Conservation (phyloP, 805 yeast species). For the Cyberlindnera americana region DNA sequence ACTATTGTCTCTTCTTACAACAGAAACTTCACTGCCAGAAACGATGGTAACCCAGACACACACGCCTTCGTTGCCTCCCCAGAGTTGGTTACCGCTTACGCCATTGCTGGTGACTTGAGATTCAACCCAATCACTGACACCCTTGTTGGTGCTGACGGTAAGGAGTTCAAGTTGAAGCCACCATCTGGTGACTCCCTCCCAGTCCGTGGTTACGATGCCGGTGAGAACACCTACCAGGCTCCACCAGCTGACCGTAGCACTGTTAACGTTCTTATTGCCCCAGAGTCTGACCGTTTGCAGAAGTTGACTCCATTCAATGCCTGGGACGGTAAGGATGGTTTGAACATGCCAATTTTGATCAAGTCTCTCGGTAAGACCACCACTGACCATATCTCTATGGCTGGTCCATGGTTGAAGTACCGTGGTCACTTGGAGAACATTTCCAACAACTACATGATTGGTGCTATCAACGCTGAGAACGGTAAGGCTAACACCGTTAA, state of each 20-base stretch:
- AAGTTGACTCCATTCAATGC: constrained; percentile 87
- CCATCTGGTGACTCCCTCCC: constrained; percentile 94
- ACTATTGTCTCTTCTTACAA: constrained; percentile 96
- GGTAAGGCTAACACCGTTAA: constrained; percentile 88
- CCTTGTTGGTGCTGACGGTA: constrained; percentile 83
- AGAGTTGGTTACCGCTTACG: constrained; percentile 92
- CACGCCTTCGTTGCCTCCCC: constrained; percentile 98
- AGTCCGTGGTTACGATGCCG: constrained; percentile 82
- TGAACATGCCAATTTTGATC: constrained; percentile 86
- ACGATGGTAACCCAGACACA: constrained; percentile 96
- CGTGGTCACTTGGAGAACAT: constrained; percentile 99
- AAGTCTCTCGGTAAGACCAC: constrained; percentile 98
- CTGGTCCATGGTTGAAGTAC: constrained; percentile 99
- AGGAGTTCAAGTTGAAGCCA: constrained; percentile 82
- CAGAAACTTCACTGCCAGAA: constrained; percentile 96
- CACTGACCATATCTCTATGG: constrained; percentile 99
- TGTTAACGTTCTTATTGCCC: constrained; percentile 74
- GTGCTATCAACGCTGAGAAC: constrained; percentile 97
- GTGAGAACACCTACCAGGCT: constrained; percentile 94
- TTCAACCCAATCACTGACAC: constrained; percentile 95
- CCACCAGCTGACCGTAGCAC: constrained; percentile 84
- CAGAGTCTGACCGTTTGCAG: constrained; percentile 96
- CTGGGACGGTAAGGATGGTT: constrained; percentile 96
- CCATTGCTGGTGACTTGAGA: constrained; percentile 92
- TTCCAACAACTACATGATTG: constrained; percentile 98